Conservation (phyloP, 768 basidiomycete species). For the Mycena epipterygia region DNA sequence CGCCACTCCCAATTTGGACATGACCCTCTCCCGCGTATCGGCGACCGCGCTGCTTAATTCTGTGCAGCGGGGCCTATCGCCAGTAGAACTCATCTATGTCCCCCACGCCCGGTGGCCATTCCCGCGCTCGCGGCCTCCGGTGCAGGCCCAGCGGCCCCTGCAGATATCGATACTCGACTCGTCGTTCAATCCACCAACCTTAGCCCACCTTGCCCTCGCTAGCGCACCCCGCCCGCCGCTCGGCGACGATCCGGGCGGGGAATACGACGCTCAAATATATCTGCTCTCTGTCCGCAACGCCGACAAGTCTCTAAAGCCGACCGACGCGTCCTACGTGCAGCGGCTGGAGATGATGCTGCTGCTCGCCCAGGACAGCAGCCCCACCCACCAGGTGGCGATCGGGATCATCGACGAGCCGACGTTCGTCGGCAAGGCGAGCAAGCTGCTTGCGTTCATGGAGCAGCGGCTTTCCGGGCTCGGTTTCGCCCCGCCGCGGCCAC, state of each 20-base stretch:
- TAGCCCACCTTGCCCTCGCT: constrained; percentile 86
- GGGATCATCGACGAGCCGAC: constrained; percentile 90
- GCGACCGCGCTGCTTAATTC: constrained; percentile 44
- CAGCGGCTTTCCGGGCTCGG: constrained; percentile 46
- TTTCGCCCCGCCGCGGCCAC: constrained; percentile 42
- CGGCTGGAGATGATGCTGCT: constrained; percentile 89
- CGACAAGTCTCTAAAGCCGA: constrained; percentile 80
- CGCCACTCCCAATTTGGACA: not conserved
- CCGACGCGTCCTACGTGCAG: constrained; percentile 82
- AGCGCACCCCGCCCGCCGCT: constrained; percentile 52
- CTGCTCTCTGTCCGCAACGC: constrained; percentile 89
- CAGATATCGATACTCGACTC: constrained; percentile 87
- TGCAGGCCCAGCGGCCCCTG: constrained; percentile 43
- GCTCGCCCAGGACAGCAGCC: constrained; percentile 65
- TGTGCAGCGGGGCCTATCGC: constrained; percentile 59
- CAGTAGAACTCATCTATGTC: constrained; percentile 72
- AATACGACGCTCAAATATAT: constrained; percentile 82
- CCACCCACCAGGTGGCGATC: constrained; percentile 64
- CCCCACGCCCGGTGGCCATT: constrained; percentile 79
- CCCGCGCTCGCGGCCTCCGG: constrained; percentile 41
- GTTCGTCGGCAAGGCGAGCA: constrained; percentile 84
- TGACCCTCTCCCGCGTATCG: constrained; percentile 21
- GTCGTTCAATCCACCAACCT: constrained; percentile 93
- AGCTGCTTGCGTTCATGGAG: constrained; percentile 66
- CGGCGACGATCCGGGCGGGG: constrained; percentile 30